A percentile compares a stretch with the other conserved stretches of the same genome.
These are phyloP conservation scores for Saturnispora dispora DNA, from an alignment of 805 yeast species.

Conservation along the genomic window DNA sequence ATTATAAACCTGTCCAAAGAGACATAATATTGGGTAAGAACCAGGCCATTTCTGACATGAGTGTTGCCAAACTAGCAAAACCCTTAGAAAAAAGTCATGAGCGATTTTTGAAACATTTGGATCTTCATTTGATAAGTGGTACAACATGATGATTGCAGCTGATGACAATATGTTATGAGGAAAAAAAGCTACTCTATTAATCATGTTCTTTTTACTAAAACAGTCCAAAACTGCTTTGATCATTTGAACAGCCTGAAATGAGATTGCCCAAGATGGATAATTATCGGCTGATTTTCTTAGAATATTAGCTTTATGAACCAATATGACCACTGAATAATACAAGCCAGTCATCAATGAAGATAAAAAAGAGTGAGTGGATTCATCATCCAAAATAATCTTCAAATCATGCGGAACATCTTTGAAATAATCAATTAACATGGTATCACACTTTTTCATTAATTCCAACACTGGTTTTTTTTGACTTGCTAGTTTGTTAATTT, in stretches of 20 bases:
- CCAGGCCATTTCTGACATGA: conserved; percentile 47
- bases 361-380: conserved; percentile 43
- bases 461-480: conserved; percentile 32
- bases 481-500: conserved; percentile 55
- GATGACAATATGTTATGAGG: conserved; percentile 37
- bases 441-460: conserved; percentile 52
- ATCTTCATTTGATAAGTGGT: conserved; percentile 39
- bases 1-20: conserved; percentile 37
- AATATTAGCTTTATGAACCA: conserved; percentile 64
- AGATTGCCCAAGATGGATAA: conserved; percentile 65
- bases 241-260: conserved; percentile 76
- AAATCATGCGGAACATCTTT: conserved; percentile 53
- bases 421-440: conserved; percentile 72
- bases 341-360: conserved; percentile 55
- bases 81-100: conserved; percentile 16
- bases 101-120: conserved; percentile 19
- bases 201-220: conserved; percentile 46
- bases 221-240: conserved; percentile 54
- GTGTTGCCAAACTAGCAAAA: conserved; percentile 27
- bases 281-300: conserved; percentile 28
- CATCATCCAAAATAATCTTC: conserved; percentile 51
- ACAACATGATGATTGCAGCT: conserved; percentile 60
- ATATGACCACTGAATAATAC: conserved; percentile 63
- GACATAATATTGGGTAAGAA: conserved; percentile 41
- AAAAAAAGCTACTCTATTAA: conserved; percentile 31